Evolutionary conservation across 2,329 filamentous ascomycete species (phyloP), one percentile per base, ranked within the genome.

Genomic region (Aspergillus aculeatinus): DNA sequence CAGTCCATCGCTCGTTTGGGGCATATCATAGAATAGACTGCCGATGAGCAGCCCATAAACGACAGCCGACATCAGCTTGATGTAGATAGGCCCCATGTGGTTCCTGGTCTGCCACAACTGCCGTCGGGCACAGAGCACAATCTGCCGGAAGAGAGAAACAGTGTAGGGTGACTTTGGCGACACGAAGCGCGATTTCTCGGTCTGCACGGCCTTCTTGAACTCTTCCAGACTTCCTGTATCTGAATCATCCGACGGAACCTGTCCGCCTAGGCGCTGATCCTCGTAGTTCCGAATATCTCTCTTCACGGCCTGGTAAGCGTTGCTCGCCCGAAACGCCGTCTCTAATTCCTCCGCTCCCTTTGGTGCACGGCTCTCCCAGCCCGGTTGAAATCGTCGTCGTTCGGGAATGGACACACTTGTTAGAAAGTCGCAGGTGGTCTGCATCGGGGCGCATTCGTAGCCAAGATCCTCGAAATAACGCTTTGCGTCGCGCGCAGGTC

Each of bases 61-160:
- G 54, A 92, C 77, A 64, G 89, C 88, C 67, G 90, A 90, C 72
- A 90, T 87, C 55, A 89, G 80, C 64, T 92, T 92, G 51, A 89
- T 91, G 69, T 86, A 87, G 0, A 93, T 77, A 0, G 89, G 87
- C 1, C 85, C 84, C 58, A 81, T 85, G 71, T 95, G 89, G 19
- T 89, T 89, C 64, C 84, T 82, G 31, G 91, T 83, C 47, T 94
- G 83, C 87, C 89, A 91, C 57, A 90, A 84, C 72, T 93, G 89
- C 25, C 90, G 83, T 63, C 85, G 81, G 0, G 86, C 87, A 55
- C 72, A 75, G n/a, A 74, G 57, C 2, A 68, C 61, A 2, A 93
- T 85, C 73, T 94, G 90, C 2, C 85, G 82, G 53, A 83, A 77
- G 67, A 92, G 88, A 10, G 87, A 89, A 57, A 92, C 85, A 0